Percentiles rank a stretch among this genome's conserved stretches.
phyloP scores from a whole-genome alignment of 2,329 filamentous ascomycete species.

The Pseudopyrenochaeta lycopersici region DNA sequence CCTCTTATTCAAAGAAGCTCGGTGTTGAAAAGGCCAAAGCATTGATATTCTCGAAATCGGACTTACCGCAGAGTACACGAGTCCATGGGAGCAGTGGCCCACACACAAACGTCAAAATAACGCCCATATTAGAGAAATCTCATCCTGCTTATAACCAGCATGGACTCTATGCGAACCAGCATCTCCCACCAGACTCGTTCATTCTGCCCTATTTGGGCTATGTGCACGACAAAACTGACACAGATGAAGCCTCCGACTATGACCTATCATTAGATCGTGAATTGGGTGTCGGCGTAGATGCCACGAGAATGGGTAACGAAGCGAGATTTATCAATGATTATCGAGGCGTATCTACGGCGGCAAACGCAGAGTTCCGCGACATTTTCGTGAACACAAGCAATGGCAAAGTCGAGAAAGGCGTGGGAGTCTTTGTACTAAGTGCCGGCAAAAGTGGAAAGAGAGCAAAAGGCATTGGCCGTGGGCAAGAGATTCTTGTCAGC shows the following conservation, averaged over 20 bases:
- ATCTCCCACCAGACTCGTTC: slow-evolving; percentile 56
- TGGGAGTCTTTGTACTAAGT: slow-evolving; percentile 61
- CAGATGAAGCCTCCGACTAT: slow-evolving; percentile 58
- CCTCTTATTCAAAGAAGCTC: slow-evolving; percentile 44
- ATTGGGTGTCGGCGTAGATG: slow-evolving; percentile 59
- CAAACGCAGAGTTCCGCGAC: slow-evolving; percentile 56
- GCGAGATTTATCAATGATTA: slow-evolving; percentile 65
- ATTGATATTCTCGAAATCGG: slow-evolving; percentile 30
- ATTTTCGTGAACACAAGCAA: slow-evolving; percentile 48
- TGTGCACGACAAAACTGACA: slow-evolving; percentile 55
- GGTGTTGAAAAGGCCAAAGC: slow-evolving; percentile 27
- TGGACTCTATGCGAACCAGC: slow-evolving; percentile 58
- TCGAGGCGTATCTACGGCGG: slow-evolving; percentile 54
- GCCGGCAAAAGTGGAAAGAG: slow-evolving; percentile 59
- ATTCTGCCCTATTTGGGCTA: slow-evolving; percentile 61
- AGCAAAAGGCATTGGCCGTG: slow-evolving; percentile 56
- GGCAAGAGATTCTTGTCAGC: slow-evolving; percentile 62
- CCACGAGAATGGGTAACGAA: slow-evolving; percentile 60
- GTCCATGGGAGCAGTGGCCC: slow-evolving; percentile 33
- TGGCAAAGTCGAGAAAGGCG: slow-evolving; percentile 55
- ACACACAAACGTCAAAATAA: slow-evolving; percentile 53
- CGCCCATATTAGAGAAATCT: slow-evolving; percentile 47
- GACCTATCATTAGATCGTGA: slow-evolving; percentile 62
- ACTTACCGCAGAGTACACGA: slow-evolving; percentile 21
- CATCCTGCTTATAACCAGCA: slow-evolving; percentile 60